These are phyloP conservation scores for Teratosphaeria epicoccoides DNA, from an alignment of 2,329 filamentous ascomycete species.

Conservation along the genomic window DNA sequence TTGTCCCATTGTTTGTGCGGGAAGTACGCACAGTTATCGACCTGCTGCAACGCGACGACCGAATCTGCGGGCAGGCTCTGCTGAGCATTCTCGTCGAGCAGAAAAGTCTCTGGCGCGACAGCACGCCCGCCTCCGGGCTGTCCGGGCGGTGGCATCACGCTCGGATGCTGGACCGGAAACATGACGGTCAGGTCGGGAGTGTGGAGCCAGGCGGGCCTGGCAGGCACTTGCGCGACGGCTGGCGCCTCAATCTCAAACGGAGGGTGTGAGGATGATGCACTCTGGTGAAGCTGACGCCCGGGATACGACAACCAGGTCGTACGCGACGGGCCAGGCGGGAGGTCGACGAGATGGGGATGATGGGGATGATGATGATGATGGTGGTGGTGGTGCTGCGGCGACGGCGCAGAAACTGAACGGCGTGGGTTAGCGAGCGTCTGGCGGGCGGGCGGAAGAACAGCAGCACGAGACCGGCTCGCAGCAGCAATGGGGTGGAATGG, in stretches of 20 bases:
- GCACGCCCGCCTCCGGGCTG: conserved; percentile 25
- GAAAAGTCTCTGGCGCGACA: conserved; percentile 90
- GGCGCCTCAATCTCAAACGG: conserved; percentile 11
- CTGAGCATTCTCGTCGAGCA: conserved; percentile 94
- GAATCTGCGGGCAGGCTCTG: conserved; percentile 92
- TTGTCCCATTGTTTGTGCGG: neutral
- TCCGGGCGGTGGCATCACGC: conserved; percentile 80
- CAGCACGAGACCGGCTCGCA: conserved; percentile 4
- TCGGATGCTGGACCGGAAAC: conserved; percentile 45
- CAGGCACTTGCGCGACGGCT: conserved; percentile 3
- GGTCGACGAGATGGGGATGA: neutral
- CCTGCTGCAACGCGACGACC: conserved; percentile 93
- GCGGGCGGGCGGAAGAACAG: neutral
- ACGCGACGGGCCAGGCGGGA: neutral
- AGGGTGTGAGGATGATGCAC: neutral
- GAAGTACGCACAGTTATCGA: conserved; percentile 72
- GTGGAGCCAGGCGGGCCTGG: conserved; percentile 3
- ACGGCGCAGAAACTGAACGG: neutral
- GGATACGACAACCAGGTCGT: conserved; percentile 6
- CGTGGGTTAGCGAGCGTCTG: neutral
- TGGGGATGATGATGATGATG: too few species aligned
- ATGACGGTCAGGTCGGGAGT: conserved; percentile 22
- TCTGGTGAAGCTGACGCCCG: conserved; percentile 1
- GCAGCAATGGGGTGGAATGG: neutral
- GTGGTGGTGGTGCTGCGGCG: too few species aligned